Percentiles rank a stretch among this genome's conserved stretches.
Conservation (phyloP, 163 green algal species). For the Scenedesmus sp. region DNA sequence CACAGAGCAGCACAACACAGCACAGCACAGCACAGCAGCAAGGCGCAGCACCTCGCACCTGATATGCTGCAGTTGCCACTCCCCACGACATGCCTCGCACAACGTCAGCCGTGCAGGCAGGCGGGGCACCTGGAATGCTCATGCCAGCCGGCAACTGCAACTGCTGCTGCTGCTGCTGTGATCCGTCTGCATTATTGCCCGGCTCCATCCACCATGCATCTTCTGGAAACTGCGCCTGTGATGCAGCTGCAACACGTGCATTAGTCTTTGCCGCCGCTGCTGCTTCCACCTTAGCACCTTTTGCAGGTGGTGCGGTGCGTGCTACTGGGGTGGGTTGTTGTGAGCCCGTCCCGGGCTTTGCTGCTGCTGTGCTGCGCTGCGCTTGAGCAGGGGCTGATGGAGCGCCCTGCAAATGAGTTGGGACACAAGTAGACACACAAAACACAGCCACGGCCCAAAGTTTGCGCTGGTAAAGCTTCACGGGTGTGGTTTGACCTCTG, state of each 20-base stretch:
- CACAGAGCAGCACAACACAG: not conserved
- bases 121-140: not conserved
- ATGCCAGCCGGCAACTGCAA: not conserved
- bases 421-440: not conserved
- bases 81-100: constrained; percentile 29
- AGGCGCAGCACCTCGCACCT: not conserved
- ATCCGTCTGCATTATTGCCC: not conserved
- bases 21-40: not conserved
- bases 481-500: too few species aligned
- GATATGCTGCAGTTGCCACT: constrained; percentile 46
- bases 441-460: too few species aligned
- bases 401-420: not conserved
- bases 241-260: not conserved
- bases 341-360: too few species aligned
- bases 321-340: not conserved
- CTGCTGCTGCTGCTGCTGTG: not conserved
- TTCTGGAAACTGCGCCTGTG: not conserved
- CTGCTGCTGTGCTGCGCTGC: not conserved
- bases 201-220: not conserved
- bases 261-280: not conserved
- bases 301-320: not conserved
- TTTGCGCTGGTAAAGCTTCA: too few species aligned
- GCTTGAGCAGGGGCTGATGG: not conserved
- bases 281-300: not conserved
- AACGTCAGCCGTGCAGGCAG: constrained; percentile 25